Evolutionary conservation across 208 protist species (phyloP).

Genomic region (Leishmania turanica): DNA sequence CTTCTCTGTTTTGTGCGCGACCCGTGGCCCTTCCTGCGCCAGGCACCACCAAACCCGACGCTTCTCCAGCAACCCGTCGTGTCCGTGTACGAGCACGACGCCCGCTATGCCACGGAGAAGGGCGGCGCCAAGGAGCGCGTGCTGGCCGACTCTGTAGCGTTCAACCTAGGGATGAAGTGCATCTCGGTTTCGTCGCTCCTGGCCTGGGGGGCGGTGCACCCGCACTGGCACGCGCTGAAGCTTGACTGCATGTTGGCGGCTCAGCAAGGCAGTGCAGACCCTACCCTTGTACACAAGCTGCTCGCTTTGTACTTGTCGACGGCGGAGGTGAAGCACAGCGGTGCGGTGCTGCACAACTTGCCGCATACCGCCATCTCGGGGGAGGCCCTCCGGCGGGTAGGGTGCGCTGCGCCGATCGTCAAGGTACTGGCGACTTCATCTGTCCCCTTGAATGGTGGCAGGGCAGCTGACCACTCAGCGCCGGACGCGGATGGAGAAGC

Average conservation of each 20-base stretch:
- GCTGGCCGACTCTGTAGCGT: conserved; percentile 72
- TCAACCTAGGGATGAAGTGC: conserved; percentile 60
- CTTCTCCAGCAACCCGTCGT: conserved; percentile 39
- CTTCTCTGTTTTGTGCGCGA: conserved; percentile 69
- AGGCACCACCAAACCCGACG: conserved; percentile 62
- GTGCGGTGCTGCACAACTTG: conserved; percentile 83
- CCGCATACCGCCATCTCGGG: conserved; percentile 44
- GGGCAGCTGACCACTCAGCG: background rate
- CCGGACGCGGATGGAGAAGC: background rate
- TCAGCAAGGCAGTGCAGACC: conserved; percentile 35
- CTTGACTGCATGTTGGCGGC: conserved; percentile 53
- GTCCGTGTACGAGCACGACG: conserved; percentile 45
- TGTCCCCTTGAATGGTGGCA: background rate
- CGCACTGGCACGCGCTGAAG: conserved; percentile 50
- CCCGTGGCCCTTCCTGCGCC: conserved; percentile 70
- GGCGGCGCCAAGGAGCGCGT: conserved; percentile 48
- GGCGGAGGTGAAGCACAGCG: conserved; percentile 61
- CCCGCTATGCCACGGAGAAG: conserved; percentile 19
- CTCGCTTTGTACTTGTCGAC: conserved; percentile 54
- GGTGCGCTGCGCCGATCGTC: conserved; percentile 28
- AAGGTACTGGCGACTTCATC: conserved; percentile 33
- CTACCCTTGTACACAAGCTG: conserved; percentile 48
- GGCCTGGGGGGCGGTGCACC: conserved; percentile 69
- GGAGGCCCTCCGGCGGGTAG: conserved; percentile 18
- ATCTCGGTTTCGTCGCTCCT: conserved; percentile 78